These are phyloP conservation scores for Cyclotella sp. DNA, from an alignment of 108 stramenopile species.

Conservation along the genomic window DNA sequence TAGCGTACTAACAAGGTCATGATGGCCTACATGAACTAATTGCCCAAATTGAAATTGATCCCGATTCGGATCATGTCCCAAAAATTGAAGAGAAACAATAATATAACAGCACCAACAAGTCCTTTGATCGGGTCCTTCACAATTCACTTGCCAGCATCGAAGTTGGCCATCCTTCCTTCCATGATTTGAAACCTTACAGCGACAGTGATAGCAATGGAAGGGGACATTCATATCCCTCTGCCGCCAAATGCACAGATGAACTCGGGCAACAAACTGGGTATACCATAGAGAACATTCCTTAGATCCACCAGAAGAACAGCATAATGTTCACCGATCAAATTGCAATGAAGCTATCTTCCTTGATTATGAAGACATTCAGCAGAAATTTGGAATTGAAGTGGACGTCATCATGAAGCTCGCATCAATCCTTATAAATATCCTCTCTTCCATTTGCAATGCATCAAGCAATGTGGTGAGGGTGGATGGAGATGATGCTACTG, in stretches of 20 bases:
- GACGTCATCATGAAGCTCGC: background rate
- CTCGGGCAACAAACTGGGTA: conserved; percentile 2
- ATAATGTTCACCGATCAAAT: background rate
- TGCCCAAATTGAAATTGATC: conserved; percentile 10
- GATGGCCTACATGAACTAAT: conserved; percentile 3
- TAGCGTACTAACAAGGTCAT: conserved; percentile 15
- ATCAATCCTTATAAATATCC: conserved; percentile 19
- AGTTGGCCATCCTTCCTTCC: background rate
- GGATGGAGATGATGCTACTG: too few relatives aligned
- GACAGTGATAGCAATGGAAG: background rate
- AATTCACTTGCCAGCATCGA: background rate
- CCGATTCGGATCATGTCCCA: background rate
- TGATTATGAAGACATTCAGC: conserved; percentile 8
- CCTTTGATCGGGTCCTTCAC: too few relatives aligned
- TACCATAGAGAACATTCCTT: background rate
- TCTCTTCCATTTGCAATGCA: background rate
- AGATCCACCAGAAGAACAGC: background rate
- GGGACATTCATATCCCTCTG: background rate
- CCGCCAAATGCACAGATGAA: background rate
- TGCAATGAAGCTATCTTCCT: conserved; percentile 3
- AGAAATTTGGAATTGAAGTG: background rate
- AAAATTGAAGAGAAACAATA: too few relatives aligned
- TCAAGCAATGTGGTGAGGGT: too few relatives aligned
- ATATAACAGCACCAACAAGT: too few relatives aligned
- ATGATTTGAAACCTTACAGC: background rate